Conservation (phyloP, 768 basidiomycete species). For the Lactifluus subvellereus region DNA sequence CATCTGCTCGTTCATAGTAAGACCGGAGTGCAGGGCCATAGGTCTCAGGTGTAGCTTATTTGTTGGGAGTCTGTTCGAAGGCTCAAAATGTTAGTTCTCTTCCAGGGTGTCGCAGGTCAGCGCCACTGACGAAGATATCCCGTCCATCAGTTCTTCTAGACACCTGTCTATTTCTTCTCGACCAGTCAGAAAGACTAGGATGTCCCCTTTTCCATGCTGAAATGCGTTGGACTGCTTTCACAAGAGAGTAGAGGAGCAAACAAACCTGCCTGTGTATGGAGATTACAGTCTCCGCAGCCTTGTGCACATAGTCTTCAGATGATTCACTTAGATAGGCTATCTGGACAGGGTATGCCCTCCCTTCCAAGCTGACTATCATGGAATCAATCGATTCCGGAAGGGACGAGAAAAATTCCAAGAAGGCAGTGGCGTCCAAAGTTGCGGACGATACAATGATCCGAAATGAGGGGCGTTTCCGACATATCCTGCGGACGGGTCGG, state of each 20-base stretch:
- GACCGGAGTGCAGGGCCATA: conserved; percentile 82
- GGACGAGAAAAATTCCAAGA: conserved; percentile 82
- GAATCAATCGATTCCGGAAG: conserved; percentile 61
- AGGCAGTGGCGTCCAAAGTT: conserved; percentile 87
- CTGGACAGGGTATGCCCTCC: conserved; percentile 92
- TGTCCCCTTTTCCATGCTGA: conserved; percentile 80
- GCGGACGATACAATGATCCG: conserved; percentile 93
- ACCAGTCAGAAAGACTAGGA: conserved; percentile 91
- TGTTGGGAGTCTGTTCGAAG: conserved; percentile 41
- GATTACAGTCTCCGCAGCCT: conserved; percentile 79
- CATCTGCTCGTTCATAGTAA: conserved; percentile 84
- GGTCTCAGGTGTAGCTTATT: conserved; percentile 54
- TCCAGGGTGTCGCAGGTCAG: conserved; percentile 9
- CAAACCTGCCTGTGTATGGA: conserved; percentile 72
- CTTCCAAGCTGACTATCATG: conserved; percentile 84
- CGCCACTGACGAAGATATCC: conserved; percentile 14
- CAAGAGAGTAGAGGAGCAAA: neutral
- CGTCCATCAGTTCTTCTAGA: conserved; percentile 75
- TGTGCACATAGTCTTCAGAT: conserved; percentile 69
- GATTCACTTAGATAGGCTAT: conserved; percentile 82
- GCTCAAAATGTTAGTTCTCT: neutral
- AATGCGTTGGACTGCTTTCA: neutral
- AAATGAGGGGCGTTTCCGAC: conserved; percentile 83
- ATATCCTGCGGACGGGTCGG: conserved; percentile 52
- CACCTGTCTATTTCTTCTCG: conserved; percentile 94